Evolutionary conservation across 1,284 basidiomycete genomes (phyloP).

Genomic region (Phenoliferia sp.): DNA sequence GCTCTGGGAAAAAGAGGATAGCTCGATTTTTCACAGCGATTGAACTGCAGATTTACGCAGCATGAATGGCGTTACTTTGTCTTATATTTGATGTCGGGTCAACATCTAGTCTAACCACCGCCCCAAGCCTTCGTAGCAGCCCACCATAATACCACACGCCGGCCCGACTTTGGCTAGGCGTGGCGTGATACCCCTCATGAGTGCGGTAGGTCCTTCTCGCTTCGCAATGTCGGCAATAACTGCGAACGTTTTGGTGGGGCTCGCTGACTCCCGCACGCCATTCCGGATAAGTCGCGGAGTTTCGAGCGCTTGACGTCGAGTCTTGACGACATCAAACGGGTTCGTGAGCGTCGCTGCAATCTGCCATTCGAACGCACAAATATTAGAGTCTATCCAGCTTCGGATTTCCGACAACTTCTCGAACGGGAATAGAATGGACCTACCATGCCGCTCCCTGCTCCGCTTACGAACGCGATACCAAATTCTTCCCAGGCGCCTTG

Average conservation of each 20-base stretch:
- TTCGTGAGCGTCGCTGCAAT: slow-evolving; percentile 84
- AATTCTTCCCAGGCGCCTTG: slow-evolving; percentile 65
- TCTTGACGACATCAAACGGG: slow-evolving; percentile 95
- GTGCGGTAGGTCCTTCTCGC: slow-evolving; percentile 69
- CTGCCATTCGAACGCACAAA: slow-evolving; percentile 15
- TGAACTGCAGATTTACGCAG: too few species aligned
- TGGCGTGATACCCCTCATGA: slow-evolving; percentile 82
- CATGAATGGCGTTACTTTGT: too few species aligned
- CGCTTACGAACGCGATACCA: slow-evolving; percentile 71
- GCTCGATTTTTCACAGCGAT: too few species aligned
- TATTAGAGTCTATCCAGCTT: too few species aligned
- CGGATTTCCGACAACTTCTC: too few species aligned
- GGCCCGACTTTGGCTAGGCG: slow-evolving; percentile 94
- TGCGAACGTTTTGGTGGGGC: slow-evolving; percentile 49
- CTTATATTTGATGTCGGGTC: too few species aligned
- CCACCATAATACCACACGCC: slow-evolving; percentile 98
- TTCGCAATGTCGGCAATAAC: slow-evolving; percentile 65
- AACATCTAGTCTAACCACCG: too few species aligned
- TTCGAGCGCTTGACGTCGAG: slow-evolving; percentile 61
- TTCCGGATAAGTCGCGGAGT: slow-evolving; percentile 13
- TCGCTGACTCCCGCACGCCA: background rate
- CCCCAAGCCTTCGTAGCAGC: slow-evolving; percentile 64
- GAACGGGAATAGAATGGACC: slow-evolving; percentile 16
- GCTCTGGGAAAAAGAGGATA: too few species aligned
- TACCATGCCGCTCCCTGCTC: slow-evolving; percentile 67